Conservation (phyloP, 2,329 filamentous ascomycete species). For the Diaporthe humulicola region DNA sequence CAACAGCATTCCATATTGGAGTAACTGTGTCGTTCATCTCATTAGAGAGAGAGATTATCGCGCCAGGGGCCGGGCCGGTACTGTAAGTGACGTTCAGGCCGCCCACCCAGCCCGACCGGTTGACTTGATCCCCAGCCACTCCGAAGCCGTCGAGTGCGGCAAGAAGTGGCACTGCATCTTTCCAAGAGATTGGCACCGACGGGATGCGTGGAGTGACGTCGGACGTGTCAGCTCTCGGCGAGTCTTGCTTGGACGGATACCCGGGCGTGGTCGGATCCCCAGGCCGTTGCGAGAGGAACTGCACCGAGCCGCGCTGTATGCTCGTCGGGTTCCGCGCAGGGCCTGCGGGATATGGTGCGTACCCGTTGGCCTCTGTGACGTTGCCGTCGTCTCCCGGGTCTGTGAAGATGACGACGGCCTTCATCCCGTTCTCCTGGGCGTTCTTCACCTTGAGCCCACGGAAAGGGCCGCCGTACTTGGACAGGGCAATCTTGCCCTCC, state of each 20-base stretch:
- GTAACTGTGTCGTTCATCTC: slow-evolving; percentile 55
- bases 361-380: slow-evolving; percentile 84
- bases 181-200: slow-evolving; percentile 90
- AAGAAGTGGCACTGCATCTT: slow-evolving; percentile 88
- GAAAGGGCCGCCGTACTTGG: slow-evolving; percentile 88
- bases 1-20: slow-evolving; percentile 91
- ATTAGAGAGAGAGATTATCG: neutral
- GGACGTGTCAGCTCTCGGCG: slow-evolving; percentile 78
- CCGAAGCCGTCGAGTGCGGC: slow-evolving; percentile 83
- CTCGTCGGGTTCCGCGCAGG: slow-evolving; percentile 89
- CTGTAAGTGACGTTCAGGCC: slow-evolving; percentile 8
- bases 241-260: slow-evolving; percentile 93
- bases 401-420: slow-evolving; percentile 86
- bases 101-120: slow-evolving; percentile 12
- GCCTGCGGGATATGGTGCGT: slow-evolving; percentile 84
- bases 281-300: slow-evolving; percentile 79
- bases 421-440: slow-evolving; percentile 89
- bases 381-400: slow-evolving; percentile 92
- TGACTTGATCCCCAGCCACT: neutral
- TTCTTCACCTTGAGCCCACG: slow-evolving; percentile 93
- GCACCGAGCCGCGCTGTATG: slow-evolving; percentile 89
- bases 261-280: slow-evolving; percentile 93
- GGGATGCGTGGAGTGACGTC: slow-evolving; percentile 85
- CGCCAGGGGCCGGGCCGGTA: slow-evolving; percentile 3
- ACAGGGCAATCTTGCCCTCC: slow-evolving; percentile 87